A percentile compares a stretch with the other conserved stretches of the same genome.
Evolutionary conservation across 768 basidiomycete genomes (phyloP).

Genomic region (Rhizopogon vulgaris): DNA sequence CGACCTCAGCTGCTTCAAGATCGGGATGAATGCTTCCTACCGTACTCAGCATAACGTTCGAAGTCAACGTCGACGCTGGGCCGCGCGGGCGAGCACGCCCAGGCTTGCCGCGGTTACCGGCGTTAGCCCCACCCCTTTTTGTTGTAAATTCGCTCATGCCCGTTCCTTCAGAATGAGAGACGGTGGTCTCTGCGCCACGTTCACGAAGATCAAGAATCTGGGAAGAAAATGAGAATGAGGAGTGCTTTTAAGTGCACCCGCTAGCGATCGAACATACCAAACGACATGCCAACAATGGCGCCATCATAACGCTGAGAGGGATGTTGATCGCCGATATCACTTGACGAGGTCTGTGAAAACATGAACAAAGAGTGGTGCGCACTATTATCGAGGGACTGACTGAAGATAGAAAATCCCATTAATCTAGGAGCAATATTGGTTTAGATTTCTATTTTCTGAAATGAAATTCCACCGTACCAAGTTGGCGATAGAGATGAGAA

Average conservation of each 20-base stretch:
- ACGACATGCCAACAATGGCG: conserved; percentile 73
- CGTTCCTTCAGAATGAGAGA: conserved; percentile 67
- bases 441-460: not conserved
- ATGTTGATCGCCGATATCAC: conserved; percentile 81
- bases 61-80: conserved; percentile 47
- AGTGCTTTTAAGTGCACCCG: not conserved
- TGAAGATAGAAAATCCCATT: conserved; percentile 87
- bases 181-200: conserved; percentile 67
- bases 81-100: conserved; percentile 39
- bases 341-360: conserved; percentile 58
- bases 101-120: conserved; percentile 14
- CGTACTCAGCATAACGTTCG: conserved; percentile 59
- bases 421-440: conserved; percentile 32
- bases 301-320: conserved; percentile 79
- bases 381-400: conserved; percentile 32
- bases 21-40: conserved; percentile 54
- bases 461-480: conserved; percentile 33
- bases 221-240: conserved; percentile 2
- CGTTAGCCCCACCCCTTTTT: conserved; percentile 40
- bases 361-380: not conserved
- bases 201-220: conserved; percentile 80
- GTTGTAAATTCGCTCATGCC: conserved; percentile 63
- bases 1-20: conserved; percentile 46
- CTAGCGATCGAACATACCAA: conserved; percentile 37
- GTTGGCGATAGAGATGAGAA: conserved; percentile 83